Base-by-base conservation (phyloP, 805 yeast genomes). In the Saccharomyces jurei region DNA sequence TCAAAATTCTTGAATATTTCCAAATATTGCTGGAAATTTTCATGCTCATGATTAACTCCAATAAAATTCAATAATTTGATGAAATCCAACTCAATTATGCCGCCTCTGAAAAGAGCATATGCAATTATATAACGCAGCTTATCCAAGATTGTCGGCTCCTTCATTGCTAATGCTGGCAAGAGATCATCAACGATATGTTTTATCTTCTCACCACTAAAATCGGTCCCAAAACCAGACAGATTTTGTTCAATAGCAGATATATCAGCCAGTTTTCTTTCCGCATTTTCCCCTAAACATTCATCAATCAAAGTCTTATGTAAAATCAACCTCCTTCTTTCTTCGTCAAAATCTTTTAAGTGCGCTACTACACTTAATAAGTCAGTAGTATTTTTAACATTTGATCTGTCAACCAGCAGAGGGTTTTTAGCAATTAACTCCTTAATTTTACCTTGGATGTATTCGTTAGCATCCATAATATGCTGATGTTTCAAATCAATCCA, bases 171-270 rank as follows among this genome's bases (percentile, higher is more conserved):
- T 25, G 83, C 65, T 3, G 71, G 75, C 29, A 91, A 74, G 54
- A 90, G 71, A 36, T 79, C 81, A 51, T 82, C 86, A 31, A 86
- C 83, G 26, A 87, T 71, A 52, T 78, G 76, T 60, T 80, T 80
- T 48, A 78, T 77, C 60, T 80, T 80, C 28, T 77, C 78, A 2
- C 92, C 90, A 58, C 88, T 87, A 49, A 83, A 75, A 54, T 82
- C 83, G 2, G 79, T 68, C 25, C 96, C 96, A 47, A 81, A 81
- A 3, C 89, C 87, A 4, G 86, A 81, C 58, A 90, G 77, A 21
- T 84, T 80, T 71, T 91, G 97, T 70, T 94, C 98, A 55, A 90
- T 77, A 58, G 88, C 94, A 1, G 96, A 89, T 21, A 87, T 75
- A 56, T 82, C 89, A 8, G 86, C 82, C 59, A 89, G 71, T 58